phyloP scores from a whole-genome alignment of 768 basidiomycete species.

The Strobilomyces confusus region DNA sequence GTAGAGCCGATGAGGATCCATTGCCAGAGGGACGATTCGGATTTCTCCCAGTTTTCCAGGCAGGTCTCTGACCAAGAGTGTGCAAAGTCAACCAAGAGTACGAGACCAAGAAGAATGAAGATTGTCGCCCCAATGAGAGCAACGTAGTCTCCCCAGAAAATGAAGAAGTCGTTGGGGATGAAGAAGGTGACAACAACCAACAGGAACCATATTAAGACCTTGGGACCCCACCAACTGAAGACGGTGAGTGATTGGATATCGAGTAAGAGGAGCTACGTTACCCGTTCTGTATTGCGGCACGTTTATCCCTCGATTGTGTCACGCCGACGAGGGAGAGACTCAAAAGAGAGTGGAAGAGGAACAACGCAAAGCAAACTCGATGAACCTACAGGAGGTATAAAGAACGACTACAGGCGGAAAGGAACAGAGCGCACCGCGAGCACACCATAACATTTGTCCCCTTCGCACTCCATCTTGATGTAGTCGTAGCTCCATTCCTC shows the following conservation, averaged over 20 bases:
- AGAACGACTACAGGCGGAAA: not conserved
- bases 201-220: slow-evolving; percentile 84
- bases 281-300: slow-evolving; percentile 97
- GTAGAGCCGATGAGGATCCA: slow-evolving; percentile 94
- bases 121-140: slow-evolving; percentile 87
- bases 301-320: slow-evolving; percentile 84
- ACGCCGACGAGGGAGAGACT: slow-evolving; percentile 81
- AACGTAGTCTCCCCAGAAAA: slow-evolving; percentile 95
- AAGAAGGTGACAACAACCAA: slow-evolving; percentile 83
- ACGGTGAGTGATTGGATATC: slow-evolving; percentile 12
- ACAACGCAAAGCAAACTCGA: slow-evolving; percentile 92
- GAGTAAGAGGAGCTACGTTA: slow-evolving; percentile 32
- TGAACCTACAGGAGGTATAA: slow-evolving; percentile 57
- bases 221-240: slow-evolving; percentile 96
- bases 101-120: slow-evolving; percentile 96
- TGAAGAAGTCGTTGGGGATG: slow-evolving; percentile 96
- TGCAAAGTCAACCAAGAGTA: slow-evolving; percentile 97
- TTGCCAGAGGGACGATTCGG: slow-evolving; percentile 88
- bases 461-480: slow-evolving; percentile 95
- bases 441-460: slow-evolving; percentile 93
- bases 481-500: slow-evolving; percentile 95
- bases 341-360: slow-evolving; percentile 83
- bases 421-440: slow-evolving; percentile 64
- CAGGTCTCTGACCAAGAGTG: slow-evolving; percentile 98
- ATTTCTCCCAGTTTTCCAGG: slow-evolving; percentile 91